Percentiles rank a stretch among this genome's conserved stretches.
phyloP scores from a whole-genome alignment of 2,329 filamentous ascomycete species.

The Cadophora gregata region DNA sequence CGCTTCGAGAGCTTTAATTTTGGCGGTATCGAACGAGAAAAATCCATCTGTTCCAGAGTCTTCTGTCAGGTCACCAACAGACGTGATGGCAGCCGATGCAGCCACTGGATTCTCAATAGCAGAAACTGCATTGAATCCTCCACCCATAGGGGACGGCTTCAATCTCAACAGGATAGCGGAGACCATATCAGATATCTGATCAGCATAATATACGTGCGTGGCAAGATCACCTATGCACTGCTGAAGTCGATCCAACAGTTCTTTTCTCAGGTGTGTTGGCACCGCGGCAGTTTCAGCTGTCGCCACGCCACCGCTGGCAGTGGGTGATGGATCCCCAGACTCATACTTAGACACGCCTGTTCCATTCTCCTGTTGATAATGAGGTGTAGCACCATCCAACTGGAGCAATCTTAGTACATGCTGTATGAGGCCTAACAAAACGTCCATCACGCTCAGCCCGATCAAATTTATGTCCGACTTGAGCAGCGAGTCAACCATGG shows the following conservation, averaged over 20 bases:
- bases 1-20: slow-evolving; percentile 72
- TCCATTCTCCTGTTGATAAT: slow-evolving; percentile 44
- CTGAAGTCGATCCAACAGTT: slow-evolving; percentile 74
- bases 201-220: slow-evolving; percentile 95
- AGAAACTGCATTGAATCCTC: slow-evolving; percentile 50
- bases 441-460: slow-evolving; percentile 94
- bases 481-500: slow-evolving; percentile 81
- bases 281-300: slow-evolving; percentile 49
- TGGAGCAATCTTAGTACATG: slow-evolving; percentile 82
- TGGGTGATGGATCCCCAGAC: slow-evolving; percentile 20
- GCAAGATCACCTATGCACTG: slow-evolving; percentile 88
- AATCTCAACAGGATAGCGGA: slow-evolving; percentile 78
- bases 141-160: slow-evolving; percentile 63
- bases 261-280: slow-evolving; percentile 59
- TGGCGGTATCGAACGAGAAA: slow-evolving; percentile 67
- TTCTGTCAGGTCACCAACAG: slow-evolving; percentile 56
- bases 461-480: slow-evolving; percentile 92
- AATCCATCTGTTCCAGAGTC: slow-evolving; percentile 60
- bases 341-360: slow-evolving; percentile 22
- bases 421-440: slow-evolving; percentile 82
- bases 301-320: slow-evolving; percentile 34
- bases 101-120: slow-evolving; percentile 52
- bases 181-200: slow-evolving; percentile 96
- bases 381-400: slow-evolving; percentile 52
- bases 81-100: slow-evolving; percentile 54